Conservation (phyloP, 129 eudicot genomes). For the Flaveria linearis region DNA sequence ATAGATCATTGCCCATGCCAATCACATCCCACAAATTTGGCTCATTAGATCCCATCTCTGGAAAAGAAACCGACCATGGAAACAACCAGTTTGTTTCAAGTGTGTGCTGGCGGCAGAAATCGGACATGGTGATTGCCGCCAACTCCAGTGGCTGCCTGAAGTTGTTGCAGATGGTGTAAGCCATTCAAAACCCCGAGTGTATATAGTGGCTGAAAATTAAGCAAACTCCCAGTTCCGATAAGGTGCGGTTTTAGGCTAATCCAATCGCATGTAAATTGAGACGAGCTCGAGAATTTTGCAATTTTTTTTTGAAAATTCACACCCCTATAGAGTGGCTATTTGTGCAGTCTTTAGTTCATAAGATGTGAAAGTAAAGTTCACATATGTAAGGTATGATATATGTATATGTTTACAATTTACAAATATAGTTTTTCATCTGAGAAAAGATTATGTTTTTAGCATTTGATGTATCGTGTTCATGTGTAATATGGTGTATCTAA, state of each 20-base stretch:
- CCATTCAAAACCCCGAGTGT: neutral
- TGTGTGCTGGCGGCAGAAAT: constrained; percentile 87
- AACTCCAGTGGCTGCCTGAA: constrained; percentile 85
- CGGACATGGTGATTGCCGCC: constrained; percentile 82
- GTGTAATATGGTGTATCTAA: neutral
- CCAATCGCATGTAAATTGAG: constrained; percentile 23
- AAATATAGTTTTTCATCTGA: constrained; percentile 13
- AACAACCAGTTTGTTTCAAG: constrained; percentile 92
- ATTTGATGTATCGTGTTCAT: constrained; percentile 6
- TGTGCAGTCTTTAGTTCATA: neutral
- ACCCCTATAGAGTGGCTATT: constrained; percentile 3
- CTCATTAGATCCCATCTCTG: constrained; percentile 71
- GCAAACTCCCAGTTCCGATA: constrained; percentile 3
- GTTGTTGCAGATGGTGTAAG: constrained; percentile 53
- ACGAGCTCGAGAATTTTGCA: constrained; percentile 29
- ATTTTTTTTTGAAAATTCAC: neutral
- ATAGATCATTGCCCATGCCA: constrained; percentile 86
- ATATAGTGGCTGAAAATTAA: constrained; percentile 11
- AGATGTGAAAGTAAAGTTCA: neutral
- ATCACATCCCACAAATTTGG: constrained; percentile 87
- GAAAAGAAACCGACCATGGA: constrained; percentile 72
- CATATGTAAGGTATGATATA: constrained; percentile 16
- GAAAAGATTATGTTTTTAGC: constrained; percentile 18
- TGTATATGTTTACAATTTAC: neutral
- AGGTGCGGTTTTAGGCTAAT: neutral